Base-by-base conservation (phyloP, 176 grass and related monocot genomes). In the Avena insularis region DNA sequence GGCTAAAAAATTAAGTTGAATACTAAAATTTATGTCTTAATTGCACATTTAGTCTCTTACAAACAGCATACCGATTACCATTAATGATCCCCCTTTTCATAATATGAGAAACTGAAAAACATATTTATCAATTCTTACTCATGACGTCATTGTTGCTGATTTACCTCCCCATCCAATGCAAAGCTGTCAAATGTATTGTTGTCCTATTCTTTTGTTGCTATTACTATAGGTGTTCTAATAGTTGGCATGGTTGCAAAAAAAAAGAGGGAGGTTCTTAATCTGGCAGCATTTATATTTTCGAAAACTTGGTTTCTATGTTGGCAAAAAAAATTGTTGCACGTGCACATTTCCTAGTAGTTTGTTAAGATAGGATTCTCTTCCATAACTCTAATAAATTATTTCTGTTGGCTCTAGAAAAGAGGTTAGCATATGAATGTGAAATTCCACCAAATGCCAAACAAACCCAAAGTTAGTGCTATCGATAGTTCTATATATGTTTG, bases 381-480 rank as follows among this genome's bases (percentile, higher is more conserved):
- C 1, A 8, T 9, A 48, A 64, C 8, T 29, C n/a, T 19, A 13
- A 9, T 64, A 80, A 64, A 16, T 6, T 80, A n/a, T 80, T 29
- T 63, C 45, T 20, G 25, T 29, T 81, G 2, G 23, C 4, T 66
- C 9, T 48, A 65, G 19, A 9, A 49, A 49, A 81, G 21, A 49
- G 2, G 5, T 29, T 65, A 50, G 40, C 40, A 43, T 43, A 43
- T 43, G 40, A 7, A 43, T 8, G 0, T 43, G 40, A 43, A 43
- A 43, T 43, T 43, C 40, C 40, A 43, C 40, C 40, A 43, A 43
- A 43, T 43, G 5, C 87, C 79, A 97, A 51, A 82, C 88, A 71
- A 66, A 69, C 1, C 9, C 9, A 19, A 75, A 64, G 2, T 4
- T 12, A 14, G 57, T 64, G 23, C 23, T 77, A 43, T 47, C 17